Evolutionary conservation across 164 flowering plant species (phyloP), one percentile per base, ranked within the genome.

Genomic region (Vitis rupestris): DNA sequence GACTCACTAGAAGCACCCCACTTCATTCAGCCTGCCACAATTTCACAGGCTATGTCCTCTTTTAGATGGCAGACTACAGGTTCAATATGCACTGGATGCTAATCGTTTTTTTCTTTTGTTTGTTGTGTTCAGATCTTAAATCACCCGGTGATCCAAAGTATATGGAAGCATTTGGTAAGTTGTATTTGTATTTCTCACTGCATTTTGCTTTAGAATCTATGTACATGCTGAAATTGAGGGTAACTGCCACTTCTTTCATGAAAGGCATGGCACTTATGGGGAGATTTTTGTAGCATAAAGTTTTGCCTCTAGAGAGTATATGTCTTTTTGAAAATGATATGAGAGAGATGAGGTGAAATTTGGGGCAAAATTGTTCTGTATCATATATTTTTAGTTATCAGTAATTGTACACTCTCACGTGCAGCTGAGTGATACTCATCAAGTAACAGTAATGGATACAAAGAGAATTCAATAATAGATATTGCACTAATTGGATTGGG

Each of bases 141-240:
- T 85, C 91, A 10, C 84, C 88, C 16, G 87, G 84, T 65, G 92
- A 90, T 77, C 88, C 86, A 14, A 93, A 89, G 84, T 88, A 68
- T 75, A 72, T 75, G 83, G 97, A 94, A 78, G 92, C 93, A 78
- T 79, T 85, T 76, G 97, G 98, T 90, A 80, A 82, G 83, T 64
- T 61, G 57, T 54, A 3, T 14, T 30, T 55, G 3, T 13, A 37
- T 50, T 14, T 19, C 63, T 44, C 19, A 30, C 31, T 59, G 37
- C 23, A 65, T 30, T 16, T 31, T 55, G 50, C 49, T 53, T 16
- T 15, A 1, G 48, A 49, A 9, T 52, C 29, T 64, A 19, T 15
- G 60, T 50, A 14, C 10, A 23, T 63, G 23, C 27, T 63, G 11
- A 37, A 16, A 63, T 14, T 47, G 16, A 16, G 52, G 17, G 49